These are phyloP conservation scores for Ogataea saltuana DNA, from an alignment of 805 yeast genomes.

Conservation along the genomic window DNA sequence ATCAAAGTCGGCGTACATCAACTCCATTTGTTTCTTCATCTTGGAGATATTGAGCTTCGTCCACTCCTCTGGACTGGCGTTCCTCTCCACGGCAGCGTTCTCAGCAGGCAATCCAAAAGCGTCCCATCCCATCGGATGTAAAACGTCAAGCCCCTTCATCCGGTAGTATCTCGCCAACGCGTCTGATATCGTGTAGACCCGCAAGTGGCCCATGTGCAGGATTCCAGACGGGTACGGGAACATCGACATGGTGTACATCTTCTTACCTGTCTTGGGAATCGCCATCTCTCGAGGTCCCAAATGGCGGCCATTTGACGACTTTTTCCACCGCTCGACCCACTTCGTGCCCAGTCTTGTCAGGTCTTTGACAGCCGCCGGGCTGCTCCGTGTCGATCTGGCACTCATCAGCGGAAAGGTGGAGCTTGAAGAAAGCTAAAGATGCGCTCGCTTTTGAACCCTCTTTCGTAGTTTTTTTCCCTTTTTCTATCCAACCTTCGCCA, in stretches of 20 bases:
- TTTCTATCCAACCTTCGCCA: no score
- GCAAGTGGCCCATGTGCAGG: slow-evolving; percentile 89
- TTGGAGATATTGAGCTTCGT: slow-evolving; percentile 74
- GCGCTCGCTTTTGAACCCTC: no score
- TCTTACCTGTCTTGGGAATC: slow-evolving; percentile 14
- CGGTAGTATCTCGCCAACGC: slow-evolving; percentile 76
- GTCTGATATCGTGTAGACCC: slow-evolving; percentile 92
- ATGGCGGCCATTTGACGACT: slow-evolving; percentile 21
- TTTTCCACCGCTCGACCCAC: slow-evolving; percentile 53
- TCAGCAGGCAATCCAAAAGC: slow-evolving; percentile 98
- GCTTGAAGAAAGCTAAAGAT: no score
- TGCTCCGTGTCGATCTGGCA: slow-evolving; percentile 2
- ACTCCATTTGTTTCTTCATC: slow-evolving; percentile 80
- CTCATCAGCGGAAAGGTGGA: slow-evolving; percentile 4
- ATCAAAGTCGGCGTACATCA: slow-evolving; percentile 84
- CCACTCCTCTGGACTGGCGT: slow-evolving; percentile 80
- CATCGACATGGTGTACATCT: slow-evolving; percentile 75
- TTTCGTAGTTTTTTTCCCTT: no score
- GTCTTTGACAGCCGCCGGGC: slow-evolving; percentile 19
- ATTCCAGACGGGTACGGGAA: slow-evolving; percentile 96
- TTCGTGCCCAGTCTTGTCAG: slow-evolving; percentile 46
- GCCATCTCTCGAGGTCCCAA: slow-evolving; percentile 33
- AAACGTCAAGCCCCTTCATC: slow-evolving; percentile 71
- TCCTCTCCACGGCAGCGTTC: slow-evolving; percentile 91
- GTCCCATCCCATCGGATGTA: slow-evolving; percentile 99